Evolutionary conservation across 2,329 filamentous ascomycete species (phyloP), one percentile per base, ranked within the genome.

Genomic region (Fusarium sp.): DNA sequence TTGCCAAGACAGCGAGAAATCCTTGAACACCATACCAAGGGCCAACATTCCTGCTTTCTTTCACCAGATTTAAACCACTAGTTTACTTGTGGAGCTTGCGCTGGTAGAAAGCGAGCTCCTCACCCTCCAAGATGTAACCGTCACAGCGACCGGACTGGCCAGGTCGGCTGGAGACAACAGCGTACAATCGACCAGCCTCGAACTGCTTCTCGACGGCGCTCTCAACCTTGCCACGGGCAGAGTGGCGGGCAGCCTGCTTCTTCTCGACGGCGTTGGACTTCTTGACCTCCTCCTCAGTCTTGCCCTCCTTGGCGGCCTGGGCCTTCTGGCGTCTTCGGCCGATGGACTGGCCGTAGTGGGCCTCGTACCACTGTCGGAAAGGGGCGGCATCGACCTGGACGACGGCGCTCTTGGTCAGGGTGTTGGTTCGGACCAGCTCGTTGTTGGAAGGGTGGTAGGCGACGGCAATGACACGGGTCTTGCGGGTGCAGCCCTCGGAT

Each of bases 21-120:
- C 78, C 77, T 76, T 77, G 67, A 81, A 81, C 79, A 81, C 79
- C 78, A 77, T 77, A 73, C 77, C 76, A 70, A 74, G 71, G 76
- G 72, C 70, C 72, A 54, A 69, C 70, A 65, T 61, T 70, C 68
- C 60, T 47, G 59, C 68, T 54, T 66, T 65, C 70, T 57, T 34
- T 70, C 61, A 67, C 69, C 58, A 57, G 63, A 40, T 64, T 68
- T 67, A 59, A 68, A 67, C 62, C 66, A 67, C 53, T 37, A 56
- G 56, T 89, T 88, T 98, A 98, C 91, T 97, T 98, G 91, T 96
- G 93, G 86, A 98, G 94, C 88, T 95, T 95, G 88, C 93, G 93
- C 92, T 97, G 95, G 94, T 99, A 99, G 93, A 99, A 99, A 85
- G 95, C 94, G 81, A 99, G 90, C 91, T 99, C 96, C 86, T 99